A percentile compares a stretch with the other conserved stretches of the same genome.
Evolutionary conservation across 1,284 basidiomycete genomes (phyloP).

Genomic region (Trichosporon faecale): DNA sequence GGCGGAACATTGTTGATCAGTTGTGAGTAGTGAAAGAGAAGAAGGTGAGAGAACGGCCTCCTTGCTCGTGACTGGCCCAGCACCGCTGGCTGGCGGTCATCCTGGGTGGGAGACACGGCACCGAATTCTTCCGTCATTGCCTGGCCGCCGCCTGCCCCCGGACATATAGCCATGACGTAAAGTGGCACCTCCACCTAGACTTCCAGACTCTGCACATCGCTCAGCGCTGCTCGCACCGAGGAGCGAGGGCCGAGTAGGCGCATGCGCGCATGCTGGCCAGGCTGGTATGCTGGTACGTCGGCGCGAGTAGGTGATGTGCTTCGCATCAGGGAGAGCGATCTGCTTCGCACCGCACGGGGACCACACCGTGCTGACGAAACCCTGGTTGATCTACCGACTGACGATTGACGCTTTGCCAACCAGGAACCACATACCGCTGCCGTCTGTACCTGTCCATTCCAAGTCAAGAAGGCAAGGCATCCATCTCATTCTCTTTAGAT

Average conservation of each 20-base stretch:
- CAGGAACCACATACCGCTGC: background rate
- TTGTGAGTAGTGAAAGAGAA: background rate
- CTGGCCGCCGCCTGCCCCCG: background rate
- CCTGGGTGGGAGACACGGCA: background rate
- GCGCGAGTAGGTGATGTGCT: too few relatives aligned
- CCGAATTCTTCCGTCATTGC: slow-evolving; percentile 2
- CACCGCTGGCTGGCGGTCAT: background rate
- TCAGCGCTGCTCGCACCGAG: background rate
- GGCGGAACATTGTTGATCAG: slow-evolving; percentile 22
- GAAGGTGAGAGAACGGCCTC: slow-evolving; percentile 1
- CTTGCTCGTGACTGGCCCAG: background rate
- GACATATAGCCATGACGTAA: slow-evolving; percentile 12
- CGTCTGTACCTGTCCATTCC: background rate
- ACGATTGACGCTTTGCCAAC: background rate
- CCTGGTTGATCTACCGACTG: background rate
- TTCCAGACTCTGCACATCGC: background rate
- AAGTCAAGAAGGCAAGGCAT: background rate
- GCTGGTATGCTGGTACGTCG: too few relatives aligned
- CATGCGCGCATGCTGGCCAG: too few relatives aligned
- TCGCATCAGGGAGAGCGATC: background rate
- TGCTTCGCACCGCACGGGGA: background rate
- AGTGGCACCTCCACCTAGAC: background rate
- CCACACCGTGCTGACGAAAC: background rate
- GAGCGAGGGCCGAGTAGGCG: background rate
- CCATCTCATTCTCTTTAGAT: background rate